phyloP scores from a whole-genome alignment of 305 asterid species.

The Fraxinus xanthoxyloides region DNA sequence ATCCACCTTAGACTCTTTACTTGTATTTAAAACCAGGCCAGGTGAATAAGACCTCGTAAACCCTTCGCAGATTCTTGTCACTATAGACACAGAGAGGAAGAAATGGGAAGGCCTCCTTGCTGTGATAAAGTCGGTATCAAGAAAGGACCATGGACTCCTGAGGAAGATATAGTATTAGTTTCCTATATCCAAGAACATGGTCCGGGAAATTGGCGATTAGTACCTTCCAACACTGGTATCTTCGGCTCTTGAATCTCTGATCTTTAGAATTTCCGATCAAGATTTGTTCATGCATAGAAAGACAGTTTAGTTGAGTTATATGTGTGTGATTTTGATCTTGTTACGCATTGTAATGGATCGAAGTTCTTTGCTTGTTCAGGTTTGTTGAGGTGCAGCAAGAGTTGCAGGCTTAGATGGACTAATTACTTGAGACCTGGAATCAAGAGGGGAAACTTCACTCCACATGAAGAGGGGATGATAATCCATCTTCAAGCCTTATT shows the following conservation, averaged over 20 bases:
- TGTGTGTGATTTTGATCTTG: neutral
- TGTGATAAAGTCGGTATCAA: constrained; percentile 88
- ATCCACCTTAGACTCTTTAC: constrained; percentile 23
- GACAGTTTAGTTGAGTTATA: neutral
- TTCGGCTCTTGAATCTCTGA: neutral
- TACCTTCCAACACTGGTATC: constrained; percentile 81
- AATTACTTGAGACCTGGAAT: constrained; percentile 93
- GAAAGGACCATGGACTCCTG: constrained; percentile 99
- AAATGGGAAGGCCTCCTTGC: constrained; percentile 94
- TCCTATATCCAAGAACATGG: constrained; percentile 96
- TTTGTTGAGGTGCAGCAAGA: constrained; percentile 93
- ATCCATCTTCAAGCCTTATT: constrained; percentile 90
- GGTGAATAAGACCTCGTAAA: constrained; percentile 30
- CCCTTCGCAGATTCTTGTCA: constrained; percentile 24
- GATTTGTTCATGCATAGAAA: neutral
- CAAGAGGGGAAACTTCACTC: constrained; percentile 93
- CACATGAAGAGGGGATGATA: constrained; percentile 98
- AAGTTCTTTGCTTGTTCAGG: constrained; percentile 33
- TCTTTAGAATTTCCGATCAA: neutral
- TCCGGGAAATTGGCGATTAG: constrained; percentile 93
- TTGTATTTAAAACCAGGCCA: constrained; percentile 23
- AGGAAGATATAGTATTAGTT: constrained; percentile 83
- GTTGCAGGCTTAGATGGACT: constrained; percentile 95
- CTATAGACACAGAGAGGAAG: constrained; percentile 5
- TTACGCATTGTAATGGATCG: neutral